Base-by-base conservation (phyloP, 2,329 filamentous ascomycete genomes). In the Xylariaceae sp. region DNA sequence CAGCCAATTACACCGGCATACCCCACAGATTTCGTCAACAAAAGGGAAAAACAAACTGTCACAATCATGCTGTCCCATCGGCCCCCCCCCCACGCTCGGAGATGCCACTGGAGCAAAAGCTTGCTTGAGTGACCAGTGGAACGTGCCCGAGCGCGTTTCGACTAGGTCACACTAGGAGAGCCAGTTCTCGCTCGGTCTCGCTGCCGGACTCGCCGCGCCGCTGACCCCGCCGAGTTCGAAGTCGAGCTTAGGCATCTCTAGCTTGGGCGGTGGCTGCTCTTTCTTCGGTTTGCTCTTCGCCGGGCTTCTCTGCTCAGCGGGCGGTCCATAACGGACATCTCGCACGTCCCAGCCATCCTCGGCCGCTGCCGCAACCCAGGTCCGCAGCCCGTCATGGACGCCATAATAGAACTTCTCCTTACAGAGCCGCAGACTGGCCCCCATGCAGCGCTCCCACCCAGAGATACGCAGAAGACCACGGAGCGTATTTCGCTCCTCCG, bases 331-430 rank as follows among this genome's bases (percentile, higher is more conserved):
- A 36, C 89, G 73, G 16, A 97, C 89, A 54, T 84, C 81, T 36
- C 75, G 74, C 30, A 88, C 83, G 35, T 88, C 79, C 90, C 92
- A 98, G 31, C 79, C 85, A 62, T 98, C 92, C 44, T 89, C 88
- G 18, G 71, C 73, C 0, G 88, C 89, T 1, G 90, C 92, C 0
- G 82, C 83, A 13, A 96, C 85, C 89, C 90, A 98, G 5, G 85
- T 89, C 38, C 85, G 80, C 47, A 97, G 70, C 2, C 83, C 88
- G 52, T 90, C 87, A 59, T 98, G 92, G 3, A 98, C 85, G 34
- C 85, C 81, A 2, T 85, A 85, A 59, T 98, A 97, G 61, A 97
- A 95, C 61, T 97, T 97, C 63, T 96, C 89, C 61, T 97, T 98
- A 70, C 90, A 97, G 12, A 90, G 83, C 4, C 92, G 80, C 46